Evolutionary conservation across 208 protist genomes (phyloP).

Genomic region (Crithidia brevicula): DNA sequence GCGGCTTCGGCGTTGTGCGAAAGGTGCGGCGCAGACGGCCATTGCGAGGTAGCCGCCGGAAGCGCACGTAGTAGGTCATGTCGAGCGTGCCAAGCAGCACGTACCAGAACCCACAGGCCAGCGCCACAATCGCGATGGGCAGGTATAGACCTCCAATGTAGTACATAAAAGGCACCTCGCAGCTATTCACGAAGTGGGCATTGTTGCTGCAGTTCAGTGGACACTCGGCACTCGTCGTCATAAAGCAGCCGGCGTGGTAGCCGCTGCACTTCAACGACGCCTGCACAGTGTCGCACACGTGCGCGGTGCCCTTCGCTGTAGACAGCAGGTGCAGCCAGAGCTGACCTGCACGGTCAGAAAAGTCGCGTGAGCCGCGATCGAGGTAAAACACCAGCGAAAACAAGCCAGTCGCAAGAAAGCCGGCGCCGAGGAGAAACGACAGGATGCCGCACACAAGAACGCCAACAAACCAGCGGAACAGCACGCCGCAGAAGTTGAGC

Average conservation of each 20-base stretch:
- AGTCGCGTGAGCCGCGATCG: slow-evolving; percentile 19
- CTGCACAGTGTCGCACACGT: slow-evolving; percentile 42
- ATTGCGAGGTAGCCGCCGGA: slow-evolving; percentile 32
- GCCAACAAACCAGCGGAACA: slow-evolving; percentile 42
- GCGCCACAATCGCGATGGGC: slow-evolving; percentile 26
- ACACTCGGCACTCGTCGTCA: slow-evolving; percentile 49
- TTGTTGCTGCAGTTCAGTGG: slow-evolving; percentile 43
- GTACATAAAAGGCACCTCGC: slow-evolving; percentile 34
- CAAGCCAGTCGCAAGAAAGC: slow-evolving; percentile 35
- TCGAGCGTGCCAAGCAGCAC: slow-evolving; percentile 38
- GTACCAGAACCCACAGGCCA: slow-evolving; percentile 36
- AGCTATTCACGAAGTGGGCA: slow-evolving; percentile 36
- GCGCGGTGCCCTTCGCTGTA: slow-evolving; percentile 3
- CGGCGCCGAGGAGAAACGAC: slow-evolving; percentile 31
- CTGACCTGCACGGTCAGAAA: slow-evolving; percentile 17
- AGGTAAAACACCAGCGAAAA: slow-evolving; percentile 3
- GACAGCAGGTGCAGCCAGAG: slow-evolving; percentile 36
- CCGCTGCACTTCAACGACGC: slow-evolving; percentile 55
- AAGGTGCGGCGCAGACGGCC: slow-evolving; percentile 44
- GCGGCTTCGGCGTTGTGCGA: slow-evolving; percentile 38
- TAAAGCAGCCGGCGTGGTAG: slow-evolving; percentile 56
- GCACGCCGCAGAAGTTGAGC: slow-evolving; percentile 36
- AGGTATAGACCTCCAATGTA: slow-evolving; percentile 32
- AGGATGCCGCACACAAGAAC: slow-evolving; percentile 39
- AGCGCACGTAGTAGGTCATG: slow-evolving; percentile 45